phyloP scores from a whole-genome alignment of 2,329 filamentous ascomycete genomes.

The Ambrosiella beaveri region DNA sequence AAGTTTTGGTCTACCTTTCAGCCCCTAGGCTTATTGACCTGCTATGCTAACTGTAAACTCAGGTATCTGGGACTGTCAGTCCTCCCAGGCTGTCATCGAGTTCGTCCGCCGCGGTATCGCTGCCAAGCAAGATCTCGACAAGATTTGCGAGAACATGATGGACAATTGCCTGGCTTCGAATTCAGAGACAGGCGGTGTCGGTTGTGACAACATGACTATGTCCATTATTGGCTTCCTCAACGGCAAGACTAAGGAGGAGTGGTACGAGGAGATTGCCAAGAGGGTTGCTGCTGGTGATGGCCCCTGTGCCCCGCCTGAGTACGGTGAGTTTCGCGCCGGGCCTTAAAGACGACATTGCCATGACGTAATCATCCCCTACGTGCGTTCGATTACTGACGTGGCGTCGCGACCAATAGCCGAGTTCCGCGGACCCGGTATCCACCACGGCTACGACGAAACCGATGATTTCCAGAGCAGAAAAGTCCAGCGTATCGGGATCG shows the following conservation, averaged over 20 bases:
- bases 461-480: constrained; percentile 58
- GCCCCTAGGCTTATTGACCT: constrained; percentile 10
- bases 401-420: constrained; percentile 40
- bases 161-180: constrained; percentile 97
- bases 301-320: constrained; percentile 96
- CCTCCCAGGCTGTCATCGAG: constrained; percentile 90
- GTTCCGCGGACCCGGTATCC: constrained; percentile 67
- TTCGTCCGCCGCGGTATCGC: constrained; percentile 94
- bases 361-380: constrained; percentile 4
- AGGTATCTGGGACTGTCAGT: constrained; percentile 99
- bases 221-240: constrained; percentile 72
- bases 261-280: constrained; percentile 91
- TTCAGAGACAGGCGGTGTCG: constrained; percentile 92
- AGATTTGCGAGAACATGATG: constrained; percentile 99
- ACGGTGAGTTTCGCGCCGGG: constrained; percentile 56
- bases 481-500: constrained; percentile 35
- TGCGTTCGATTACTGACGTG: constrained; percentile 9
- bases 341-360: neutral
- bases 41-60: constrained; percentile 13
- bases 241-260: constrained; percentile 88
- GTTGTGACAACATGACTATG: constrained; percentile 99
- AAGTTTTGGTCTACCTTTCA: constrained; percentile 21
- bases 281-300: constrained; percentile 93
- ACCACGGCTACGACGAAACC: constrained; percentile 69
- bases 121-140: constrained; percentile 82